Evolutionary conservation across 257 asterid genomes (phyloP).

Genomic region (Scutellaria barbata): DNA sequence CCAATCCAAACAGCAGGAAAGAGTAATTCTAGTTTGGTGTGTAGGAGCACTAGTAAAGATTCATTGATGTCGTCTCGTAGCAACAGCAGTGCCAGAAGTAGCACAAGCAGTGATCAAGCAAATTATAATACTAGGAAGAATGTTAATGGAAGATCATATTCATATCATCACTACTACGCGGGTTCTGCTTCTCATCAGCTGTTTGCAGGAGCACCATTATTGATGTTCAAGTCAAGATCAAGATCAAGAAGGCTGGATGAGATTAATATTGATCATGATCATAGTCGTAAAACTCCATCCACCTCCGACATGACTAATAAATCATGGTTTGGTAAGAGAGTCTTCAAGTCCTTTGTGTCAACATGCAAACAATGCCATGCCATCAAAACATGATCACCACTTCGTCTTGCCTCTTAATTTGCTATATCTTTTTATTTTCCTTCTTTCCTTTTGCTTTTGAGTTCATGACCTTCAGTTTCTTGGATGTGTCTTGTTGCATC

Average conservation of each 20-base stretch:
- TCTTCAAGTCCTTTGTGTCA: constrained; percentile 55
- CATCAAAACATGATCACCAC: constrained; percentile 41
- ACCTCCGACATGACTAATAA: not conserved
- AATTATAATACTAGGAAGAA: not conserved
- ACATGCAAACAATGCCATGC: constrained; percentile 88
- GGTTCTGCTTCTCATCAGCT: constrained; percentile 62
- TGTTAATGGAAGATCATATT: too few relatives aligned
- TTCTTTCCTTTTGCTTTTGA: too few relatives aligned
- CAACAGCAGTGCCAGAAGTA: constrained; percentile 83
- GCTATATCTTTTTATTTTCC: too few relatives aligned
- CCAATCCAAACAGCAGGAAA: constrained; percentile 40
- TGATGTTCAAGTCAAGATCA: constrained; percentile 44
- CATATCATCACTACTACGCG: constrained; percentile 40
- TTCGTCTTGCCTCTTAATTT: too few relatives aligned
- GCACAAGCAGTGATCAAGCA: constrained; percentile 50
- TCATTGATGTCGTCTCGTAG: constrained; percentile 74
- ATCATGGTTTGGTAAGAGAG: constrained; percentile 52
- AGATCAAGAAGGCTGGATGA: constrained; percentile 39
- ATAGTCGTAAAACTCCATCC: constrained; percentile 22
- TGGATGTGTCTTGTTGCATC: too few relatives aligned
- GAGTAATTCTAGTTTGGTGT: constrained; percentile 40
- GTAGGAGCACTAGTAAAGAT: constrained; percentile 60
- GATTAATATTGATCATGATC: too few relatives aligned
- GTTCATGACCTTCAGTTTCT: too few relatives aligned
- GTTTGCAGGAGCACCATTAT: constrained; percentile 51